A percentile compares a stretch with the other conserved stretches of the same genome.
phyloP scores from a whole-genome alignment of 257 asterid genomes.

The Cinchona pubescens region DNA sequence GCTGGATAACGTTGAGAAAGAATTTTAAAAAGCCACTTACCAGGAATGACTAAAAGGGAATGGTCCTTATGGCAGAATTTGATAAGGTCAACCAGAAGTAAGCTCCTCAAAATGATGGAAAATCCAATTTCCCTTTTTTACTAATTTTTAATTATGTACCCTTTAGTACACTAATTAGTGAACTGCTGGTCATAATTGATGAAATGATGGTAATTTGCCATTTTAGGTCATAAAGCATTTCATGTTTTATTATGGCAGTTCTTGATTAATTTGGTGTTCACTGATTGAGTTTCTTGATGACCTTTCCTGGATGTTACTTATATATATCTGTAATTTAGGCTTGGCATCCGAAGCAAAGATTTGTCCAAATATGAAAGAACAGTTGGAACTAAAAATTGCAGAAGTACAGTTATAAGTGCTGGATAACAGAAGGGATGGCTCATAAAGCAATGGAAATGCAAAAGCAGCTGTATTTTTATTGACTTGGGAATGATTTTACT shows the following conservation, averaged over 20 bases:
- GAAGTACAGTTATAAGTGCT: constrained; percentile 85
- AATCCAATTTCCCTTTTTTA: background rate
- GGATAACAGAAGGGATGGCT: too few species aligned
- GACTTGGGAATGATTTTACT: background rate
- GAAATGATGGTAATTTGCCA: background rate
- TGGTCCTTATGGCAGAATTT: constrained; percentile 68
- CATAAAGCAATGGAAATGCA: constrained; percentile 94
- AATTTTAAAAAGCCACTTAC: constrained; percentile 74
- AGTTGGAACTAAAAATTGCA: constrained; percentile 78
- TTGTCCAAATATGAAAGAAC: constrained; percentile 84
- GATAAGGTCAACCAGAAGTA: constrained; percentile 93
- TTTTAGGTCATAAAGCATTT: too few species aligned
- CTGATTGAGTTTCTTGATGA: background rate
- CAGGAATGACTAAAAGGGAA: constrained; percentile 90
- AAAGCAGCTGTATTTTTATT: constrained; percentile 56
- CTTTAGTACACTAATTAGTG: background rate
- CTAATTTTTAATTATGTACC: background rate
- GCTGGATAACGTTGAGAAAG: constrained; percentile 84
- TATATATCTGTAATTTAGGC: constrained; percentile 42
- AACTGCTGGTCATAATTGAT: background rate
- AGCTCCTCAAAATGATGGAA: constrained; percentile 23
- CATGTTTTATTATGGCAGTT: background rate
- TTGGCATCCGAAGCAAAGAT: constrained; percentile 72
- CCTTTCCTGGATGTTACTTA: constrained; percentile 1
- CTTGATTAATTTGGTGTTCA: background rate